Base-by-base conservation (phyloP, 1,284 basidiomycete species). In the Gymnopus androsaceus region DNA sequence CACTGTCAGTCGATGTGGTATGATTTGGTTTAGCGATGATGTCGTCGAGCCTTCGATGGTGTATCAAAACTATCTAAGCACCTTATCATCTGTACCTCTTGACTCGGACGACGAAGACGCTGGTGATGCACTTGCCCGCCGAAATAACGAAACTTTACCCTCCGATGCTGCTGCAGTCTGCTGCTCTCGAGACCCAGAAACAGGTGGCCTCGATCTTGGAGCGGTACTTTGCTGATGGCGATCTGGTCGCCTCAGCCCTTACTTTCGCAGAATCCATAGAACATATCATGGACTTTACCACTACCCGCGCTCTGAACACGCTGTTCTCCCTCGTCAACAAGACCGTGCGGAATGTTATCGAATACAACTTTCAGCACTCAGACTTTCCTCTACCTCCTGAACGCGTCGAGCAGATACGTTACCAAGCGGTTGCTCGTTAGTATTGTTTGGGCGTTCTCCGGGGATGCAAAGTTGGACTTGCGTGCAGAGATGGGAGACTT, bases 21-120 rank as follows among this genome's bases (percentile, higher is more conserved):
- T 99, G 97, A 96, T 99, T 66, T 99, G 97, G 97, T 99, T 99
- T 77, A 98, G 94, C 69, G 94, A 98, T 59, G 95, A 98, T 61
- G 88, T 96, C 47, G 87, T 99, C 30, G 87, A 92, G 60, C 87
- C 94, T 2, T 76, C 81, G 3, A 98, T 99, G 97, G 85, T 98
- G 30, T 98, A 92, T 72, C 83, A 83, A 46, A 85, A 98, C 69
- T 96, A 98, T 67, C 84, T 99, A 45, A 82, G 85, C 48, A 87
- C 87, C 0, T 79, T 98, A 31, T 81, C 87, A 0, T 79, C 85
- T 5, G 78, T 88, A 3, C 85, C 94, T n/a, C 75, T 99, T 63
- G 94, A 94, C 64, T 88, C 91, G 5, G 93, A 95, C 57, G 95
- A 97, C 57, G 96, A 98, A 58, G 95, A 96, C 63, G 68, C 74